A percentile compares a stretch with the other conserved stretches of the same genome.
phyloP scores from a whole-genome alignment of 352 stramenopile genomes.

The Phytophthora meadii region DNA sequence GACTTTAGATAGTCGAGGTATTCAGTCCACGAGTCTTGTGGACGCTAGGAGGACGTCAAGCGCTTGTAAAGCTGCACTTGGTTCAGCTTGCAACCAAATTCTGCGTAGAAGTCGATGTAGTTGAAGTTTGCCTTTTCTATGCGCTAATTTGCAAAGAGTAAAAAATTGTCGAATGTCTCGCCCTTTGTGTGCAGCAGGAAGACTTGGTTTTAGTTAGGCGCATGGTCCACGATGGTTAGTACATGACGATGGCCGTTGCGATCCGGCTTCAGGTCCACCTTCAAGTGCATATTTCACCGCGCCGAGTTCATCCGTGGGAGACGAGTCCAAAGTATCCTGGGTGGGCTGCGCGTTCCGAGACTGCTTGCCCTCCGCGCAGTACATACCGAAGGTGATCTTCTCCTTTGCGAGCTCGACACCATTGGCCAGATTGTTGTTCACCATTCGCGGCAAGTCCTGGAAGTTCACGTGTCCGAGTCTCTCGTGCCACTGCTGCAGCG shows the following conservation, averaged over 20 bases:
- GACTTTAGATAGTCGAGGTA: too few species aligned
- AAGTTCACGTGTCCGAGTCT: background rate
- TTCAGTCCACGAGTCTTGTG: too few species aligned
- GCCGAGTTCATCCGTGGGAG: conserved; percentile 11
- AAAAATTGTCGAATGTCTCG: conserved; percentile 11
- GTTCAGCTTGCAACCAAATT: too few species aligned
- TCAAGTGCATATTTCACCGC: conserved; percentile 19
- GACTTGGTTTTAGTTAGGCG: conserved; percentile 20
- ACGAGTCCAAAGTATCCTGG: conserved; percentile 13
- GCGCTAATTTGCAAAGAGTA: background rate
- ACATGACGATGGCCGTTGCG: conserved; percentile 6
- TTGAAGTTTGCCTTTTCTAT: too few species aligned
- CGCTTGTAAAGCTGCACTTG: too few species aligned
- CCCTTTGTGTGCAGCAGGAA: conserved; percentile 14
- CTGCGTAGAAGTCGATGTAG: too few species aligned
- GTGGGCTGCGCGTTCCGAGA: background rate
- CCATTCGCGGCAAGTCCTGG: background rate
- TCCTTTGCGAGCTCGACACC: background rate
- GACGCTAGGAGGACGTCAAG: too few species aligned
- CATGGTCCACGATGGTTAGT: conserved; percentile 18
- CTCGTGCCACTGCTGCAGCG: background rate
- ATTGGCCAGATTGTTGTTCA: background rate
- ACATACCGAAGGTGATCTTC: conserved; percentile 10
- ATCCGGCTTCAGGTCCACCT: conserved; percentile 10
- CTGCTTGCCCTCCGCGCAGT: conserved; percentile 11